phyloP scores from a whole-genome alignment of 2,329 filamentous ascomycete genomes.

The Raffaelea deltoideospora region DNA sequence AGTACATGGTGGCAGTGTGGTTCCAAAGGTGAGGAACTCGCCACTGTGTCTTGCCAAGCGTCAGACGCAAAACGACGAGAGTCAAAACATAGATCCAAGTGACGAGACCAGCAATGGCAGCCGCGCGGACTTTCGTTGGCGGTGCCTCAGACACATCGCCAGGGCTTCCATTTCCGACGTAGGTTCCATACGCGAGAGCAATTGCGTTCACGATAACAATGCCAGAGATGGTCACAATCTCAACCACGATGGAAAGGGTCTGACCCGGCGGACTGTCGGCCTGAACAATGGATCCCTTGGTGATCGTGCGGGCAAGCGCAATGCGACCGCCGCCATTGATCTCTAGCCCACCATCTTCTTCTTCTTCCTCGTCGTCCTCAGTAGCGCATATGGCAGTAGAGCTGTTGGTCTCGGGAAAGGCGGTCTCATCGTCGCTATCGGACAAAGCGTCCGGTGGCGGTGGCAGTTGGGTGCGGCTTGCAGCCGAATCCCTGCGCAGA shows the following conservation, averaged over 20 bases:
- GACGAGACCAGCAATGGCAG: slow-evolving; percentile 50
- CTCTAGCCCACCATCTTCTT: slow-evolving; percentile 43
- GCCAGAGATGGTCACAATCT: slow-evolving; percentile 59
- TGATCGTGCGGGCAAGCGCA: slow-evolving; percentile 42
- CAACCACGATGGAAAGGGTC: slow-evolving; percentile 51
- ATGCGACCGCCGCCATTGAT: slow-evolving; percentile 43
- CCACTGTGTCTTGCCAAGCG: slow-evolving; percentile 48
- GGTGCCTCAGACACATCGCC: slow-evolving; percentile 33
- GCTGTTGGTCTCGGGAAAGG: slow-evolving; percentile 30
- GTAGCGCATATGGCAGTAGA: slow-evolving; percentile 22
- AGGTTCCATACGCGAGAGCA: slow-evolving; percentile 45
- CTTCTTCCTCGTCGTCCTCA: slow-evolving; percentile 28
- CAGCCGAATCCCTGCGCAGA: slow-evolving; percentile 8
- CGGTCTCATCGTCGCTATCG: slow-evolving; percentile 38
- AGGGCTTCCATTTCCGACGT: slow-evolving; percentile 31
- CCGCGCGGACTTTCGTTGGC: slow-evolving; percentile 23
- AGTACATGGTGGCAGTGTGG: slow-evolving; percentile 78
- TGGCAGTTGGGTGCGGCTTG: slow-evolving; percentile 36
- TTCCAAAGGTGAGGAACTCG: slow-evolving; percentile 69
- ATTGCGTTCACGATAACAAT: slow-evolving; percentile 55
- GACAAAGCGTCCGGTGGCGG: slow-evolving; percentile 20
- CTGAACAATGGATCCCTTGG: slow-evolving; percentile 50
- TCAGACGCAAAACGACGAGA: slow-evolving; percentile 59
- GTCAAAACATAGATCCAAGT: slow-evolving; percentile 71
- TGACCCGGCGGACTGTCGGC: slow-evolving; percentile 65